These are phyloP conservation scores for Monosporascus cannonballus DNA, from an alignment of 2,329 filamentous ascomycete genomes.

Conservation along the genomic window DNA sequence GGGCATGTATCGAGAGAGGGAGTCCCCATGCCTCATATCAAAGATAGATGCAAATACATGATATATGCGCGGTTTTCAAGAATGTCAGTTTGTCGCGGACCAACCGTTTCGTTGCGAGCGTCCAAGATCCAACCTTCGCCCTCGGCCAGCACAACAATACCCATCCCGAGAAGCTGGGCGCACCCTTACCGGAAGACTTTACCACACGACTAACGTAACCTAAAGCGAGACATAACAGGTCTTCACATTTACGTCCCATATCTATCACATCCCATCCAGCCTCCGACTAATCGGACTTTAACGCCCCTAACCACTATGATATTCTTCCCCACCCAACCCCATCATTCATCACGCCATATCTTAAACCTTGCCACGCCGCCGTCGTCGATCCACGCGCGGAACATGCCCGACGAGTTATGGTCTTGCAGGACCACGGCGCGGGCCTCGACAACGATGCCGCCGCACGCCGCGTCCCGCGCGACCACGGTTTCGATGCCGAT, in stretches of 20 bases:
- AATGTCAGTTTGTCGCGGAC: no score
- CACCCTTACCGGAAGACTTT: no score
- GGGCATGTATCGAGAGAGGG: no score
- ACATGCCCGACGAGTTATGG: conserved; percentile 86
- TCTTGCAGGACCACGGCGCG: conserved; percentile 60
- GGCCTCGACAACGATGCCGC: conserved; percentile 34
- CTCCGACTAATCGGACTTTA: background rate
- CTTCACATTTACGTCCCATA: background rate
- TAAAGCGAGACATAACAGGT: conserved; percentile 1
- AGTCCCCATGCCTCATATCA: no score
- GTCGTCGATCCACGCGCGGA: conserved; percentile 68
- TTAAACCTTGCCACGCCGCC: conserved; percentile 50
- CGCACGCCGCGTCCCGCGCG: conserved; percentile 35
- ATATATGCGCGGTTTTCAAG: no score
- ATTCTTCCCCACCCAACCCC: background rate
- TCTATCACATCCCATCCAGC: background rate
- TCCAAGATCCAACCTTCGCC: no score
- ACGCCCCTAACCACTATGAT: background rate
- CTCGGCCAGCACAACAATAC: no score
- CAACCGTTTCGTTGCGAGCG: no score
- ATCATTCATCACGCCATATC: conserved; percentile 40
- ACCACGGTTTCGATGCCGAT: conserved; percentile 68
- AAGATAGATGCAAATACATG: no score
- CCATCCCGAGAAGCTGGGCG: no score
- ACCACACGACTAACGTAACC: no score